A percentile compares a stretch with the other conserved stretches of the same genome.
Evolutionary conservation across 208 protist genomes (phyloP).

Genomic region (Leishmania arabica): DNA sequence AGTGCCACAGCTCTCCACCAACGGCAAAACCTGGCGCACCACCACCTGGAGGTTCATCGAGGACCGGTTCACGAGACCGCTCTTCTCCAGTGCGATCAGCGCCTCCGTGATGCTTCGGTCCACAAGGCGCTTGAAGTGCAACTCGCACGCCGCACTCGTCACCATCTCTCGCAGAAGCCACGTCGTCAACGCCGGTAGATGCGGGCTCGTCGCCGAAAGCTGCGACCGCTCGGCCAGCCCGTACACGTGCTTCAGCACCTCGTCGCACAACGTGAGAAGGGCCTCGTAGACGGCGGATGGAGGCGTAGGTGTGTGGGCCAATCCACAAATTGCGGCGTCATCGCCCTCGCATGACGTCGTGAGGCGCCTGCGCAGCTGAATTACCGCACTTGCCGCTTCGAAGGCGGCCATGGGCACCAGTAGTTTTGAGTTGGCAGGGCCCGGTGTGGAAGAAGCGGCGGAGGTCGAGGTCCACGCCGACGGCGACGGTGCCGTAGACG

Average conservation of each 20-base stretch:
- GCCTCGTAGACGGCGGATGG: background rate
- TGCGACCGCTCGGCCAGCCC: slow-evolving; percentile 36
- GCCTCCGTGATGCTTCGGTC: slow-evolving; percentile 56
- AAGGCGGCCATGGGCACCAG: slow-evolving; percentile 25
- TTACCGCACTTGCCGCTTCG: slow-evolving; percentile 22
- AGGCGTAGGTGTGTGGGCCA: background rate
- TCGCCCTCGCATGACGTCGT: background rate
- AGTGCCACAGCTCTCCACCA: slow-evolving; percentile 62
- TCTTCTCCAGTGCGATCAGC: slow-evolving; percentile 53
- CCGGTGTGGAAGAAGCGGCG: background rate
- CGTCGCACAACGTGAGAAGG: slow-evolving; percentile 23
- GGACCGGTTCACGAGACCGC: slow-evolving; percentile 44
- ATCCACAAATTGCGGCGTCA: background rate
- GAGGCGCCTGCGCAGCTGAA: slow-evolving; percentile 23
- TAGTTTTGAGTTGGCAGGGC: slow-evolving; percentile 8
- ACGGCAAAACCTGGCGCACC: slow-evolving; percentile 51
- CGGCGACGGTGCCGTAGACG: background rate
- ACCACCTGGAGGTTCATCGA: slow-evolving; percentile 50
- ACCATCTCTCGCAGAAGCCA: slow-evolving; percentile 81
- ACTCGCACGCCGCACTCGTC: slow-evolving; percentile 38
- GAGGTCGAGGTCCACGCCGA: slow-evolving; percentile 9
- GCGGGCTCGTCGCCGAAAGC: slow-evolving; percentile 38
- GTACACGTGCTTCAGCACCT: slow-evolving; percentile 24
- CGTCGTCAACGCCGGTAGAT: slow-evolving; percentile 56
- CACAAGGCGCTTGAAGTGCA: slow-evolving; percentile 67